A percentile compares a stretch with the other conserved stretches of the same genome.
Conservation (phyloP, 441 rosid genomes). For the Geranium incanum region DNA sequence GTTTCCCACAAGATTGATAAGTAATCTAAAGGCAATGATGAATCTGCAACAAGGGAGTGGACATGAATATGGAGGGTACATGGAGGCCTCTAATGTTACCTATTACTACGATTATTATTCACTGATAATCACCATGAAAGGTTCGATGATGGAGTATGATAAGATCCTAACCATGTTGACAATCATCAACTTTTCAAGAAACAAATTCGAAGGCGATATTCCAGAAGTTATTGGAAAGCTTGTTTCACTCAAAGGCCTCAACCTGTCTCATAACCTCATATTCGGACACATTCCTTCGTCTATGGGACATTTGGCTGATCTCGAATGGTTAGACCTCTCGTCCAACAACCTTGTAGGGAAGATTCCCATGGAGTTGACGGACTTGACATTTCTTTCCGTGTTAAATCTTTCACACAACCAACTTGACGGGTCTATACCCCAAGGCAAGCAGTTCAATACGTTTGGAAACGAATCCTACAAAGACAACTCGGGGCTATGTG, state of each 20-base stretch:
- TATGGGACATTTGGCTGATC: constrained; percentile 15
- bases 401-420: background rate
- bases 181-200: background rate
- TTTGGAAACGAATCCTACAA: constrained; percentile 9
- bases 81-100: no score
- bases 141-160: no score
- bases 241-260: constrained; percentile 20
- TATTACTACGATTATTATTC: constrained; percentile 1
- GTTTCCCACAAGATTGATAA: background rate
- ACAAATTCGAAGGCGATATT: constrained; percentile 2
- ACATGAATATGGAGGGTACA: background rate
- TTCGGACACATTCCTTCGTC: constrained; percentile 22
- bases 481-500: constrained; percentile 19
- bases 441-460: constrained; percentile 14
- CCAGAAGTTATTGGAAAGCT: constrained; percentile 17
- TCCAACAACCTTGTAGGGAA: constrained; percentile 20
- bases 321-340: constrained; percentile 26
- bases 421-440: no score
- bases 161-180: no score
- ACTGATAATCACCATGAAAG: no score
- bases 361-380: constrained; percentile 19
- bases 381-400: constrained; percentile 17
- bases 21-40: background rate
- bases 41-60: background rate
- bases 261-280: constrained; percentile 23